Conservation (phyloP, 306 rosid genomes). For the Cicer pinnatifidum region DNA sequence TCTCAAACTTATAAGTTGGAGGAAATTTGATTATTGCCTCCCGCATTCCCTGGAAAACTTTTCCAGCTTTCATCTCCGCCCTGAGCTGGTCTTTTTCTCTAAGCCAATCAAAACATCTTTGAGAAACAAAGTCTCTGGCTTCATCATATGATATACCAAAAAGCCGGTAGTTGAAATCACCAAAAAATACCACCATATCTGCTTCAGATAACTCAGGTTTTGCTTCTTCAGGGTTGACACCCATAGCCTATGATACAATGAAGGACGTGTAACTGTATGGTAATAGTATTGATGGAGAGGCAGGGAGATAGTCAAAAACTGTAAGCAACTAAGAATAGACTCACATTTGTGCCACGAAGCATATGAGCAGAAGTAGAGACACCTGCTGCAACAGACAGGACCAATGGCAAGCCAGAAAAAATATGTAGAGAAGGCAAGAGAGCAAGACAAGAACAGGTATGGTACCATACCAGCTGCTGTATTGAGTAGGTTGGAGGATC, state of each 20-base stretch:
- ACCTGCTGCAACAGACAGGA: slow-evolving; percentile 90
- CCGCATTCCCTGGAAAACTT: slow-evolving; percentile 98
- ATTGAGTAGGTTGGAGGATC: slow-evolving; percentile 76
- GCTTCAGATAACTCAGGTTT: slow-evolving; percentile 92
- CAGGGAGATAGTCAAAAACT: slow-evolving; percentile 21
- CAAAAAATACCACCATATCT: slow-evolving; percentile 93
- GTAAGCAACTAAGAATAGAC: slow-evolving; percentile 41
- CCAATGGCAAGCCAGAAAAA: slow-evolving; percentile 91
- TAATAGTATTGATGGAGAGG: slow-evolving; percentile 38
- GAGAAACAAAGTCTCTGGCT: slow-evolving; percentile 98
- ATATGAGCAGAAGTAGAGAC: slow-evolving; percentile 76
- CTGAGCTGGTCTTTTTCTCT: slow-evolving; percentile 99
- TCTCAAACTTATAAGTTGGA: slow-evolving; percentile 96
- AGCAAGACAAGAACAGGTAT: slow-evolving; percentile 83
- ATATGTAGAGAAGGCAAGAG: slow-evolving; percentile 89
- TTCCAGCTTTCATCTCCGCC: slow-evolving; percentile 95
- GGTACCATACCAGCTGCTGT: slow-evolving; percentile 89
- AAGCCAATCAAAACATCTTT: slow-evolving; percentile 99
- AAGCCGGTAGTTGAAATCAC: slow-evolving; percentile 95
- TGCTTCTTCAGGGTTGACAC: slow-evolving; percentile 70
- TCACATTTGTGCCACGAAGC: slow-evolving; percentile 77
- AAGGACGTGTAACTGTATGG: slow-evolving; percentile 41
- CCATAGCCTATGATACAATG: slow-evolving; percentile 58
- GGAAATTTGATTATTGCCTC: slow-evolving; percentile 94
- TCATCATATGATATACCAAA: slow-evolving; percentile 98